phyloP scores from a whole-genome alignment of 1,284 basidiomycete genomes.

The Trametes hirsuta region DNA sequence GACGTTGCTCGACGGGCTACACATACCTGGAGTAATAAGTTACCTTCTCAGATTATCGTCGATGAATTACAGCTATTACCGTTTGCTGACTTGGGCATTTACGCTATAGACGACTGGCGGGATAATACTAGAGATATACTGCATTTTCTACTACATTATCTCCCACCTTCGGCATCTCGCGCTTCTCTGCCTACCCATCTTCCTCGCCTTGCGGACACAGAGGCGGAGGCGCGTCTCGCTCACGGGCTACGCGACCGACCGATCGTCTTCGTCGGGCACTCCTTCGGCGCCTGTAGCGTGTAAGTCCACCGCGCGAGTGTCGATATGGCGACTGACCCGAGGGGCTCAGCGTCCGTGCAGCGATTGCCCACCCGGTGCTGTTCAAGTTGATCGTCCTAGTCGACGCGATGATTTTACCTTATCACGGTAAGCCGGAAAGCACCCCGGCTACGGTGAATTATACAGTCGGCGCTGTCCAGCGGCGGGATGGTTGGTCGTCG shows the following conservation, averaged over 20 bases:
- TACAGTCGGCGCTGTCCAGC: slow-evolving; percentile 55
- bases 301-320: slow-evolving; percentile 40
- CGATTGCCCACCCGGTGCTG: slow-evolving; percentile 63
- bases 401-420: slow-evolving; percentile 72
- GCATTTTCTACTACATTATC: slow-evolving; percentile 49
- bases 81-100: background rate
- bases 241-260: slow-evolving; percentile 51
- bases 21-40: too few relatives aligned
- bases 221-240: slow-evolving; percentile 43
- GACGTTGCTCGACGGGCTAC: too few relatives aligned
- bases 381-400: slow-evolving; percentile 78
- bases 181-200: slow-evolving; percentile 52
- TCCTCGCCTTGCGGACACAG: slow-evolving; percentile 44
- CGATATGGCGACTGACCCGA: background rate
- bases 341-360: slow-evolving; percentile 54
- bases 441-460: slow-evolving; percentile 24
- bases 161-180: slow-evolving; percentile 33
- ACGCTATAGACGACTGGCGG: slow-evolving; percentile 47
- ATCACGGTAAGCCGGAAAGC: slow-evolving; percentile 23
- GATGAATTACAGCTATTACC: background rate
- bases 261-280: slow-evolving; percentile 78
- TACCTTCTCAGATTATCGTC: background rate
- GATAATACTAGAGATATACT: slow-evolving; percentile 55
- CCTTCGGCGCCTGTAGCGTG: slow-evolving; percentile 77
- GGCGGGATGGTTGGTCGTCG: slow-evolving; percentile 68